These are phyloP conservation scores for Fusarium sp. DNA, from an alignment of 2,329 filamentous ascomycete species.

Conservation along the genomic window DNA sequence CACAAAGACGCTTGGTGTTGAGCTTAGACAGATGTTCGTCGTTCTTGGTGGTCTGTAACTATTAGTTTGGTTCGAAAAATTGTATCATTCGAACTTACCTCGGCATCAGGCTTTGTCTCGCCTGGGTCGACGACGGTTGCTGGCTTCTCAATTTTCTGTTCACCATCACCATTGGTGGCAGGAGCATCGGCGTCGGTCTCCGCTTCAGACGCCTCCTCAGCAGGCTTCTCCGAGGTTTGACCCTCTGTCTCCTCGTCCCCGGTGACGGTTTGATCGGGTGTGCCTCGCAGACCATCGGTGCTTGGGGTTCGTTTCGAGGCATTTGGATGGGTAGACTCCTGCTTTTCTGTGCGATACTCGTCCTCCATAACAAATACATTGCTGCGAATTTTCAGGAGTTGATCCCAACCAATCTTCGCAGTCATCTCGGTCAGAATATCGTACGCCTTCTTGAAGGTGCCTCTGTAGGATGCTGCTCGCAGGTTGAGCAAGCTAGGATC, in stretches of 20 bases:
- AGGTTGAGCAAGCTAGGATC: slow-evolving; percentile 88
- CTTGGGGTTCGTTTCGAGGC: slow-evolving; percentile 77
- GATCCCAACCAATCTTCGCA: slow-evolving; percentile 97
- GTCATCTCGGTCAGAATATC: slow-evolving; percentile 95
- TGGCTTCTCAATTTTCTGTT: slow-evolving; percentile 76
- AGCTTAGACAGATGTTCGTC: slow-evolving; percentile 87
- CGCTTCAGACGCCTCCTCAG: slow-evolving; percentile 43
- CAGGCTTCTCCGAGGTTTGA: slow-evolving; percentile 50
- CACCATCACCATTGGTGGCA: slow-evolving; percentile 57
- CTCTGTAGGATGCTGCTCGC: slow-evolving; percentile 89
- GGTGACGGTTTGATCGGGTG: slow-evolving; percentile 69
- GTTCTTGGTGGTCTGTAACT: slow-evolving; percentile 67
- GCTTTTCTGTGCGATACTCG: slow-evolving; percentile 92
- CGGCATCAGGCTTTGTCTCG: slow-evolving; percentile 76
- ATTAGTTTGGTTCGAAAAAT: slow-evolving; percentile 31
- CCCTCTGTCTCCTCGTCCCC: slow-evolving; percentile 56
- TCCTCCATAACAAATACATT: slow-evolving; percentile 99
- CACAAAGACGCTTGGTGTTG: slow-evolving; percentile 96
- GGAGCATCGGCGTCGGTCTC: slow-evolving; percentile 48
- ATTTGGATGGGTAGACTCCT: slow-evolving; percentile 64
- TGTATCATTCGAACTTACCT: slow-evolving; percentile 61
- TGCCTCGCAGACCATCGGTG: slow-evolving; percentile 80
- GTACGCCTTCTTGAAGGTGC: slow-evolving; percentile 96
- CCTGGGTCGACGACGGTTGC: slow-evolving; percentile 81
- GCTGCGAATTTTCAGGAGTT: slow-evolving; percentile 91